phyloP scores from a whole-genome alignment of 192 early-diverging fungal genomes.

The Blastocladiella britannica region DNA sequence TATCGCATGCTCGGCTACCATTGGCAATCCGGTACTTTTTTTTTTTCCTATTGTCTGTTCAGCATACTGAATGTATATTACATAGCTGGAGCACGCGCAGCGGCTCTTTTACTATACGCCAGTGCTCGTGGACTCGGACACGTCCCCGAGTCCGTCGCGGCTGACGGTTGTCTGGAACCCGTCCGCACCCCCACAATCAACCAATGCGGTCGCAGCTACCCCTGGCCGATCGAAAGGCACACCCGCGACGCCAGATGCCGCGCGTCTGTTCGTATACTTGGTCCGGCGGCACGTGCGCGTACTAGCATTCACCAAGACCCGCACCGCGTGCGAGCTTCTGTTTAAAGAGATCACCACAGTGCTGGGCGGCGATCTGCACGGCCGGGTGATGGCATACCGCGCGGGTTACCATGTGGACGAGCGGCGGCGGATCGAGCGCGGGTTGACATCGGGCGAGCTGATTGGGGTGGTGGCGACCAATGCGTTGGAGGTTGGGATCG shows the following conservation, averaged over 20 bases:
- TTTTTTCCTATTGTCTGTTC: background rate
- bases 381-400: conserved; percentile 41
- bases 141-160: too few relatives aligned
- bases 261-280: conserved; percentile 13
- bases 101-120: conserved; percentile 9
- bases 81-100: conserved; percentile 11
- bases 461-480: conserved; percentile 48
- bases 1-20: conserved; percentile 53
- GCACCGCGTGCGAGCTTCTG: conserved; percentile 20
- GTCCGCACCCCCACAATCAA: too few relatives aligned
- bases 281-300: conserved; percentile 15
- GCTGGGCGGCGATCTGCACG: conserved; percentile 6
- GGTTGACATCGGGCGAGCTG: conserved; percentile 42
- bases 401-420: conserved; percentile 51
- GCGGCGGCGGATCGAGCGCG: conserved; percentile 43
- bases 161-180: conserved; percentile 23
- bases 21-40: conserved; percentile 23
- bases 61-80: background rate
- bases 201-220: too few relatives aligned
- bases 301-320: conserved; percentile 33
- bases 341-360: conserved; percentile 16
- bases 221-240: too few relatives aligned
- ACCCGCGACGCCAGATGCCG: too few relatives aligned
- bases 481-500: conserved; percentile 64
- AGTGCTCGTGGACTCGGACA: conserved; percentile 5